Evolutionary conservation across 257 asterid species (phyloP), one percentile per base, ranked within the genome.

Genomic region (Knoxia roxburghii): DNA sequence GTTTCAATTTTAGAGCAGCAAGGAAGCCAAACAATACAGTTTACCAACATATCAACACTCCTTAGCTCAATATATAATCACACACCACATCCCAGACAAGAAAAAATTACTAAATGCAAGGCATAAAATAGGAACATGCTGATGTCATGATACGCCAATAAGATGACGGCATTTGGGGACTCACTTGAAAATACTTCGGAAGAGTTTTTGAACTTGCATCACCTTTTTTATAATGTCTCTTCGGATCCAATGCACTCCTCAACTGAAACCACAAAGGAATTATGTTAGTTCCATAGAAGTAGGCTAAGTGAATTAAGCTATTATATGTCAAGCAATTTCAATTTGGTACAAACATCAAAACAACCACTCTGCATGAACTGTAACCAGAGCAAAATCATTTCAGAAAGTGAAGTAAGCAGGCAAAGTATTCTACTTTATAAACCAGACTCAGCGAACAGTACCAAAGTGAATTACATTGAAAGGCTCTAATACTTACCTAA

Each of bases 161-260:
- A 14, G 17, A 48, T 9, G 7, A 18, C 5, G 11, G 14, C 37
- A 29, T 57, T 57, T 4, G 43, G 46, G 5, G 29, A 79, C 77
- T 89, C 80, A 65, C 98, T 92, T 91, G 96, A 83, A 93, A 93
- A 77, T 88, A 86, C 80, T 93, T 88, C 75, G 99, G 97, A 60
- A 88, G 85, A 49, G 89, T 41, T 75, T 90, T 93, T 45, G 84
- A 86, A 70, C 70, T 89, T 29, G 94, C 76, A 32, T 81, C 88
- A 59, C 95, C 86, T 77, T 88, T 89, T 87, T 89, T 90, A 66
- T 83, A 86, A 78, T 86, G 91, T 80, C 91, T 84, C 81, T 82
- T 90, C 10, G 95, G 97, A 82, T 90, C 96, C 64, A 90, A 65
- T 24, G 82, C 97, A 74, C 80, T 67, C 75, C 97, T 87, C 68